Conservation (phyloP, 148 eudicot species). For the Vaccinium darrowii region DNA sequence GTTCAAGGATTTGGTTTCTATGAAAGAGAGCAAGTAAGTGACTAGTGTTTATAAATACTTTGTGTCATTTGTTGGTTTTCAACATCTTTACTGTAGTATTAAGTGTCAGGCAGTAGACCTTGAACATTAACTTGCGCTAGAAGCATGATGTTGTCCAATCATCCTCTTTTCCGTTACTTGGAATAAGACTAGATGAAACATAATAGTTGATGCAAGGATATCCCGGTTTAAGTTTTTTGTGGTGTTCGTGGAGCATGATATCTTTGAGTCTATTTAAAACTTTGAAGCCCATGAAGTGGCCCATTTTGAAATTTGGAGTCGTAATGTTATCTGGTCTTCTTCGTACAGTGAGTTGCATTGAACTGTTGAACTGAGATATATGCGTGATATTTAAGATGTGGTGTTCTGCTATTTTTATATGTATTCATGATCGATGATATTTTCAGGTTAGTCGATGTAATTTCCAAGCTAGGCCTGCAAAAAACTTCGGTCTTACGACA, state of each 20-base stretch:
- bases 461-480: constrained; percentile 65
- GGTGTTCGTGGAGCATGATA: neutral
- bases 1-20: constrained; percentile 73
- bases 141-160: neutral
- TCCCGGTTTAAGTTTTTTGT: neutral
- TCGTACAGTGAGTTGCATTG: neutral
- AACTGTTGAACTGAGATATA: neutral
- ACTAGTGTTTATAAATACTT: neutral
- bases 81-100: neutral
- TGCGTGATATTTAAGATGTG: neutral
- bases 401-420: neutral
- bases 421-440: neutral
- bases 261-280: neutral
- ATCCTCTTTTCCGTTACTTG: neutral
- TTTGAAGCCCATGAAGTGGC: neutral
- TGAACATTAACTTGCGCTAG: neutral
- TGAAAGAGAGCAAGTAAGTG: constrained; percentile 68
- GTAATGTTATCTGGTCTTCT: neutral
- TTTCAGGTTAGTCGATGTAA: constrained; percentile 81
- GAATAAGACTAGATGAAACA: neutral
- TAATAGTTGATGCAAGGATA: neutral
- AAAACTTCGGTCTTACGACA: constrained; percentile 71
- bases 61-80: neutral
- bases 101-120: neutral
- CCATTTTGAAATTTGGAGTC: neutral